Conservation (phyloP, 106 monocot genomes). For the Dendrobium officinale region DNA sequence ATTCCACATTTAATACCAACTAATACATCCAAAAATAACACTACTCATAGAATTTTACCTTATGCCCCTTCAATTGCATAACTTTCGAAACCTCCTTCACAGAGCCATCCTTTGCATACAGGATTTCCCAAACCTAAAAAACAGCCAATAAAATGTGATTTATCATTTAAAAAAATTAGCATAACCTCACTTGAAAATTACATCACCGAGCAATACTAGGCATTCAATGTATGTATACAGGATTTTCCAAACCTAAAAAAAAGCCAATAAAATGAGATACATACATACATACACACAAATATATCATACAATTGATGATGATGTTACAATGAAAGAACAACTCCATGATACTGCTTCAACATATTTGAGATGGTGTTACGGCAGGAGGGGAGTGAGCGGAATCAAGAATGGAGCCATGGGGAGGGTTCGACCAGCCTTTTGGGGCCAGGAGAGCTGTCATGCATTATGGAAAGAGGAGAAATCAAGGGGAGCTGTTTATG, state of each 20-base stretch:
- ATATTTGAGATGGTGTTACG: background rate
- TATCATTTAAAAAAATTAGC: background rate
- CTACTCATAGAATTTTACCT: slow-evolving; percentile 34
- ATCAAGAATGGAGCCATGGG: too few species aligned
- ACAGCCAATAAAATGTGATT: background rate
- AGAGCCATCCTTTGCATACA: slow-evolving; percentile 90
- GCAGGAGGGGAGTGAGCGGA: too few species aligned
- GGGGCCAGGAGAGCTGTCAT: too few species aligned
- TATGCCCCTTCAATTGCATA: slow-evolving; percentile 98
- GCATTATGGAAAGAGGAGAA: too few species aligned
- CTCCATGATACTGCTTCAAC: background rate
- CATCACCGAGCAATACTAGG: background rate
- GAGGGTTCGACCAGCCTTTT: too few species aligned
- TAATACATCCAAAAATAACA: background rate
- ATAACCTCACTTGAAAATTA: background rate
- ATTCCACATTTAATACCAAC: background rate
- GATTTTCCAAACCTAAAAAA: slow-evolving; percentile 89
- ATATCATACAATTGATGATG: background rate
- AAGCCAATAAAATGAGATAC: background rate
- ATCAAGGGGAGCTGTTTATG: too few species aligned
- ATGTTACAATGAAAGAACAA: background rate
- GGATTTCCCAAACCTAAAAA: slow-evolving; percentile 89
- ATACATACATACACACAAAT: background rate
- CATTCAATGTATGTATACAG: slow-evolving; percentile 35
- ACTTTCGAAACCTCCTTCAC: slow-evolving; percentile 92